These are phyloP conservation scores for Phytophthora pluvialis DNA, from an alignment of 352 stramenopile genomes.

Conservation along the genomic window DNA sequence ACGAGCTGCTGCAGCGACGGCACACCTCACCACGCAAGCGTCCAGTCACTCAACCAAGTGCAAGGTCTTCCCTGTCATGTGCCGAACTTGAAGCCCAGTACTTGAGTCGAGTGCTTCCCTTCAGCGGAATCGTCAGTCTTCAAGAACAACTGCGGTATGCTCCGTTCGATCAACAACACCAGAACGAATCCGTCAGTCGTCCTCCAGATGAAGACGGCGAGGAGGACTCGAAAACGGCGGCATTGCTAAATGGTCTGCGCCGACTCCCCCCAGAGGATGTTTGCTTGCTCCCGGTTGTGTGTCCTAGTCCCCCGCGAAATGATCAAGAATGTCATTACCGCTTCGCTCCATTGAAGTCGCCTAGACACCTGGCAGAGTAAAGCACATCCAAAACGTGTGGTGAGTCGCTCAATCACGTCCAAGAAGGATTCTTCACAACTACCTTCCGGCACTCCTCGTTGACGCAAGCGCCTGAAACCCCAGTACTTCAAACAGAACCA, in stretches of 20 bases:
- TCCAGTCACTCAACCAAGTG: slow-evolving; percentile 5
- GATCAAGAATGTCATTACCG: slow-evolving; percentile 23
- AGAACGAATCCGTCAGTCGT: slow-evolving; percentile 14
- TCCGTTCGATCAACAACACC: slow-evolving; percentile 42
- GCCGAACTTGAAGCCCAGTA: slow-evolving; percentile 52
- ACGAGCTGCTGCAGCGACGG: slow-evolving; percentile 6
- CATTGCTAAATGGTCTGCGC: slow-evolving; percentile 53
- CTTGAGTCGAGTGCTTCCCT: slow-evolving; percentile 51
- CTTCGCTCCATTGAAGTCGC: slow-evolving; percentile 31
- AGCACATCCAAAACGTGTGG: not conserved
- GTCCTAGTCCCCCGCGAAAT: slow-evolving; percentile 12
- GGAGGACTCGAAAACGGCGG: slow-evolving; percentile 39
- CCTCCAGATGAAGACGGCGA: slow-evolving; percentile 4
- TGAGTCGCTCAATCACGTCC: not conserved
- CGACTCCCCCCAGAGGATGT: slow-evolving; percentile 54
- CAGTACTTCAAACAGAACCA: slow-evolving; percentile 1
- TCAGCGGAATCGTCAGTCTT: slow-evolving; percentile 48
- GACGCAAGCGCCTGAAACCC: not conserved
- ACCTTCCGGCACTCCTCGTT: not conserved
- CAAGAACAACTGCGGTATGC: slow-evolving; percentile 58
- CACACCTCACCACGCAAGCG: slow-evolving; percentile 12
- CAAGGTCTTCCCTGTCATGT: slow-evolving; percentile 34
- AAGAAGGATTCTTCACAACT: not conserved
- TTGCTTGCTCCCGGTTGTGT: slow-evolving; percentile 37
- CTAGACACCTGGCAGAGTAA: not conserved